A percentile compares a stretch with the other conserved stretches of the same genome.
Conservation (phyloP, 2,329 filamentous ascomycete genomes). For the Penicillium sp. region DNA sequence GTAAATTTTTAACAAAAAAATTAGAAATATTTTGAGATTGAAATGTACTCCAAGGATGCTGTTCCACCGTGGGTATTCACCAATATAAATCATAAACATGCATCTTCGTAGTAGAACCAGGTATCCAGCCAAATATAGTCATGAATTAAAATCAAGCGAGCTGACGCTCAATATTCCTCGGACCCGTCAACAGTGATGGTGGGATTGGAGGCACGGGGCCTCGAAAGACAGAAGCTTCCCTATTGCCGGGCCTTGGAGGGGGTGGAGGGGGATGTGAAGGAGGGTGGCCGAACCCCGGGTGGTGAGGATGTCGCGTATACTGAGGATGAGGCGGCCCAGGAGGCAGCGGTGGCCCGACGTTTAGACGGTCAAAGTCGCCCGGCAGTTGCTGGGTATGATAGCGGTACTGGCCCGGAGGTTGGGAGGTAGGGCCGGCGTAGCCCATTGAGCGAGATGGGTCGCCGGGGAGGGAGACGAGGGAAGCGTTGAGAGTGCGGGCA, state of each 20-base stretch:
- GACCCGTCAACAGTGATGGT: constrained; percentile 18
- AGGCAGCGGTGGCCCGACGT: constrained; percentile 8
- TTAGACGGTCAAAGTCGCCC: constrained; percentile 19
- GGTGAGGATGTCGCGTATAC: constrained; percentile 8
- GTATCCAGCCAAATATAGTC: neutral
- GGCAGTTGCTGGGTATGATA: constrained; percentile 20
- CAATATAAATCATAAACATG: neutral
- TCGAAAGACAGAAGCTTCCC: constrained; percentile 17
- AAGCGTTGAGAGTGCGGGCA: constrained; percentile 69
- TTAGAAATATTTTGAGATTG: too few species aligned
- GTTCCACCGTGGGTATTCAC: neutral
- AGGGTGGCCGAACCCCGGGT: constrained; percentile 13
- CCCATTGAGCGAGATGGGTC: constrained; percentile 29
- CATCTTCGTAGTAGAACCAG: neutral
- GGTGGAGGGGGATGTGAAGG: constrained; percentile 15
- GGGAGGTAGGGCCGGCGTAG: constrained; percentile 13
- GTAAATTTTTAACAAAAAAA: too few species aligned
- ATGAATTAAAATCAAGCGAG: constrained; percentile 29
- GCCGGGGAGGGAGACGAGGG: constrained; percentile 68
- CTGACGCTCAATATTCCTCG: constrained; percentile 39
- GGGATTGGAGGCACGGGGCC: constrained; percentile 21
- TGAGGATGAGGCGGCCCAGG: constrained; percentile 11
- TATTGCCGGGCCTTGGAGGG: constrained; percentile 18
- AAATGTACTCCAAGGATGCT: neutral
- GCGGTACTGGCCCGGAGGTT: constrained; percentile 13